These are phyloP conservation scores for Ascocoryne sarcoides DNA, from an alignment of 2,329 filamentous ascomycete genomes.

Conservation along the genomic window DNA sequence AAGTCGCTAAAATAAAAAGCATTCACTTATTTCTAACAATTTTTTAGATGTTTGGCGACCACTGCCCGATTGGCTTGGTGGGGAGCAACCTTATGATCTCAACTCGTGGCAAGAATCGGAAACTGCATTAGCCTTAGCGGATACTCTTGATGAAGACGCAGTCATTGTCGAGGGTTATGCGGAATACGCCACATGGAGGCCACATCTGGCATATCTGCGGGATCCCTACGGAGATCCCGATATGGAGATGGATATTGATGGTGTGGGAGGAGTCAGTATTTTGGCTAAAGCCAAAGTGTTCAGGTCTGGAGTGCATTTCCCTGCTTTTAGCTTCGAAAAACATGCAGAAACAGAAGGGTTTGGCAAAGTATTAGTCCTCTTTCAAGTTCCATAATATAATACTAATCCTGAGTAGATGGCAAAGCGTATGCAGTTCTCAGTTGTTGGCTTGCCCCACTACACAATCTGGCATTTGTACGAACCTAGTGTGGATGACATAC, in stretches of 20 bases:
- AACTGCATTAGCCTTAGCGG: constrained; percentile 84
- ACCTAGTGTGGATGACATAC: constrained; percentile 93
- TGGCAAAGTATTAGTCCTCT: constrained; percentile 63
- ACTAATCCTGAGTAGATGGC: constrained; percentile 62
- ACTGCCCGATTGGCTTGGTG: constrained; percentile 96
- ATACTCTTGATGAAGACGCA: constrained; percentile 93
- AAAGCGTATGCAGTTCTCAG: constrained; percentile 89
- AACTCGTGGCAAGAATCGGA: constrained; percentile 99
- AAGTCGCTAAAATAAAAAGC: too few relatives aligned
- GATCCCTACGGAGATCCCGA: constrained; percentile 97
- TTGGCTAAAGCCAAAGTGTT: constrained; percentile 94
- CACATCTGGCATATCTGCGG: constrained; percentile 90
- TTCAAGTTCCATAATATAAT: neutral
- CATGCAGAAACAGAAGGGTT: constrained; percentile 98
- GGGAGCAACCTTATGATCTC: constrained; percentile 94
- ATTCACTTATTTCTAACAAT: too few relatives aligned
- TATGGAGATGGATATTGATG: constrained; percentile 99
- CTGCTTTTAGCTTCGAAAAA: constrained; percentile 96
- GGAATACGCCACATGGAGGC: constrained; percentile 96
- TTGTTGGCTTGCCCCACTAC: constrained; percentile 93
- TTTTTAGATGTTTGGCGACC: constrained; percentile 95
- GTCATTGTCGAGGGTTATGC: constrained; percentile 99
- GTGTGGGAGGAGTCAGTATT: constrained; percentile 95
- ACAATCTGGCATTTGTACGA: constrained; percentile 99
- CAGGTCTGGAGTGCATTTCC: constrained; percentile 90